phyloP scores from a whole-genome alignment of 2,329 filamentous ascomycete species.

The Trichoderma asperellum region DNA sequence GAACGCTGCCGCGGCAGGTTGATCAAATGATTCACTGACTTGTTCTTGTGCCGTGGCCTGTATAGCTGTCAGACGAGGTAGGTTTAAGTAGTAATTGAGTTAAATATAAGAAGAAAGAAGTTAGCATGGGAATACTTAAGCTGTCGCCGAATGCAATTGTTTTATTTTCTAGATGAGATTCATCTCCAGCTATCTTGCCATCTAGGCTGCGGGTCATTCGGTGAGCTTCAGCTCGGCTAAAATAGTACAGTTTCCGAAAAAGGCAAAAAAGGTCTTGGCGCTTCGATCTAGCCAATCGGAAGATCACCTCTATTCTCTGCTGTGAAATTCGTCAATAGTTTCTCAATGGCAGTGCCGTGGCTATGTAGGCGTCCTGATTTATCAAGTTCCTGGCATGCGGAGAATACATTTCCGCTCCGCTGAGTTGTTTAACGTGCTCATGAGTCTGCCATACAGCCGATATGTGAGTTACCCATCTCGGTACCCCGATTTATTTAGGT shows the following conservation, averaged over 20 bases:
- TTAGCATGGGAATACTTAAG: too few species aligned
- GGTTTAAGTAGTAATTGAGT: too few species aligned
- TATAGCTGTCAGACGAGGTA: neutral
- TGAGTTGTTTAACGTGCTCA: neutral
- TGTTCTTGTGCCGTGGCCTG: neutral
- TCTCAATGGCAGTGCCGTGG: neutral
- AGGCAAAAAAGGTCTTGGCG: neutral
- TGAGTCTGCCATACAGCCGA: neutral
- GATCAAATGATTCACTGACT: neutral
- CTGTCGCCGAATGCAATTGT: too few species aligned
- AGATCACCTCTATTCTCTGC: neutral
- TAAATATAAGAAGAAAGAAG: too few species aligned
- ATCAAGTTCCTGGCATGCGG: neutral
- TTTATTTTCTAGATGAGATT: too few species aligned
- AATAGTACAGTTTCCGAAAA: neutral
- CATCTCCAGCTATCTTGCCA: too few species aligned
- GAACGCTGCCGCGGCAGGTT: neutral
- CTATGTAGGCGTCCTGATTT: neutral
- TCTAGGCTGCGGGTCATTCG: too few species aligned
- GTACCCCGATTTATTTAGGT: neutral
- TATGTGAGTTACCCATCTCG: neutral
- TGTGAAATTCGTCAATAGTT: neutral
- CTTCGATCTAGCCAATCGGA: neutral
- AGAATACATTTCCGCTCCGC: neutral
- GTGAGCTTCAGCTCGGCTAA: neutral